Evolutionary conservation across 1,284 basidiomycete species (phyloP), one percentile per base, ranked within the genome.

Genomic region (Bondarzewia mesenterica): DNA sequence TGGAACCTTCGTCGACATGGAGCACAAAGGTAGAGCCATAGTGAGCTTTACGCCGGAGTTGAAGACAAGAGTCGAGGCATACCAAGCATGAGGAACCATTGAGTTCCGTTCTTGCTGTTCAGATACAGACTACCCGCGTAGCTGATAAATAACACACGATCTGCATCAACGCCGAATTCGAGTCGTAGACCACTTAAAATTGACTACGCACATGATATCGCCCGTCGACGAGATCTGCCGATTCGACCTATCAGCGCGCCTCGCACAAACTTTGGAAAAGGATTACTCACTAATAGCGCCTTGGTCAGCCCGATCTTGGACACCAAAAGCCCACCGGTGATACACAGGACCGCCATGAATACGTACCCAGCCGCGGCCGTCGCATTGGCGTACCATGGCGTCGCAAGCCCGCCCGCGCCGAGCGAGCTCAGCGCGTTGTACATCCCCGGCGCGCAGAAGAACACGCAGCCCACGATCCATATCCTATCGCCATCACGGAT

Each of bases 11-110:
- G 38, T n/a, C n/a, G n/a, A n/a, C n/a, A n/a, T n/a, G n/a, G n/a
- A n/a, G n/a, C n/a, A n/a, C n/a, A n/a, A 18, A 6, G 21, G 4
- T 2, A 10, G 38, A 2, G 21, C 20, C 5, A 39, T 12, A 39
- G 14, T 14, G 38, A 3, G 10, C 20, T 8, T 39, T 3, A 18
- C 8, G 2, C 1, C 10, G 21, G 4, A 39, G 1, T 2, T 5
- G 38, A 39, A 18, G 2, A 18, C 21, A 18, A 39, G 2, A 2
- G 38, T 39, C 16, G 10, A 10, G 14, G 21, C 38, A 14, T 18
- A 39, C 38, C 38, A 10, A 39, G 38, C 38, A 39, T 39, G n/a
- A 39, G 38, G 38, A 39, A 39, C 38, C 38, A 39, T 18, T 39
- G 38, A 10, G 38, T 39, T 18, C 38, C 38, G 7, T 39, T 39